These are phyloP conservation scores for Boletus tomentosulus DNA, from an alignment of 768 basidiomycete genomes.

Conservation along the genomic window DNA sequence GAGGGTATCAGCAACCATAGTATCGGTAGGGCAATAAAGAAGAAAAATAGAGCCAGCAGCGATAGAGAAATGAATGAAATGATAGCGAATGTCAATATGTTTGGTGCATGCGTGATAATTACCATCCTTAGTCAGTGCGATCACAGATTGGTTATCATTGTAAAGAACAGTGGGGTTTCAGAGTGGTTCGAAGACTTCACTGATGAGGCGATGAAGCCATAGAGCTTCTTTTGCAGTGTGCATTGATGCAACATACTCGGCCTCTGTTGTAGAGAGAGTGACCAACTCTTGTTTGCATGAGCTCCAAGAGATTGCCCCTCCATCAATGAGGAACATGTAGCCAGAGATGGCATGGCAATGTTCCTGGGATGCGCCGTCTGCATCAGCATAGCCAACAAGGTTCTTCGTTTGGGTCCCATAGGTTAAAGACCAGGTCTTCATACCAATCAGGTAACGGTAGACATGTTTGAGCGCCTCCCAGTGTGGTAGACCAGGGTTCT, in stretches of 20 bases:
- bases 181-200: neutral
- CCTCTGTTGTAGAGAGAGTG: neutral
- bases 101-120: neutral
- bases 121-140: neutral
- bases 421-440: neutral
- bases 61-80: slow-evolving; percentile 2
- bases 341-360: neutral
- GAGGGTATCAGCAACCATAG: slow-evolving; percentile 1
- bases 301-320: neutral
- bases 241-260: neutral
- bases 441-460: neutral
- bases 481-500: neutral
- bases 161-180: neutral
- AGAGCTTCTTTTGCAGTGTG: neutral
- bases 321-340: neutral
- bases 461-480: neutral
- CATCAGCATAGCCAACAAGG: neutral
- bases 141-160: neutral
- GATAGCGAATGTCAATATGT: neutral
- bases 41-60: neutral
- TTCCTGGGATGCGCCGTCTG: neutral
- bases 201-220: neutral
- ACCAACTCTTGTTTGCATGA: neutral
- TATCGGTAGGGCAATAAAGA: slow-evolving; percentile 1
- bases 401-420: neutral